phyloP scores from a whole-genome alignment of 139 green algal genomes.

The Picochlorum sp. region DNA sequence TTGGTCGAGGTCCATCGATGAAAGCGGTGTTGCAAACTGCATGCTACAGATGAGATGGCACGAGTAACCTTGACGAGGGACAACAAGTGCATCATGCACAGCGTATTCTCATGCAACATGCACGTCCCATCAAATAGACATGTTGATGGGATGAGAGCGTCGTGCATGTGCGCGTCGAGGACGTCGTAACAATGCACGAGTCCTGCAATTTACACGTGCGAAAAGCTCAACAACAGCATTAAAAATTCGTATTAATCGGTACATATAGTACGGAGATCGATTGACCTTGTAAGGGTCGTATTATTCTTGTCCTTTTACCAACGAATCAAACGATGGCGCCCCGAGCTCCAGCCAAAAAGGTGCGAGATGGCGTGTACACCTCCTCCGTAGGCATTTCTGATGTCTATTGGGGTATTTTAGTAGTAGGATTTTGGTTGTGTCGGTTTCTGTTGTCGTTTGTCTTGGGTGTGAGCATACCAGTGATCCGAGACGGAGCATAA shows the following conservation, averaged over 20 bases:
- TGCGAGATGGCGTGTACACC: not conserved
- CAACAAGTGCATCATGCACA: too few relatives aligned
- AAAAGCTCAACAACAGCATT: not conserved
- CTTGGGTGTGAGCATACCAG: too few relatives aligned
- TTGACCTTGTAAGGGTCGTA: too few relatives aligned
- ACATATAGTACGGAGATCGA: too few relatives aligned
- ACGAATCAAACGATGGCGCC: not conserved
- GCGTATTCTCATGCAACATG: too few relatives aligned
- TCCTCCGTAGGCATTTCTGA: too few relatives aligned
- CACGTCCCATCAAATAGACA: not conserved
- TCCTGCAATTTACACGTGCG: not conserved
- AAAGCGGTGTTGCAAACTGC: slow-evolving; percentile 8
- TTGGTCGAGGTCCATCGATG: slow-evolving; percentile 13
- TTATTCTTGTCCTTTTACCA: not conserved
- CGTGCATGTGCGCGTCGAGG: not conserved
- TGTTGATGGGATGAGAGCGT: slow-evolving; percentile 1
- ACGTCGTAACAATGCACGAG: not conserved
- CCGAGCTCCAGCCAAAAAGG: slow-evolving; percentile 8
- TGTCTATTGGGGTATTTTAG: too few relatives aligned
- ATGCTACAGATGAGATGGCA: slow-evolving; percentile 29
- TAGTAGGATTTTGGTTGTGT: too few relatives aligned
- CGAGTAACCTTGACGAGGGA: slow-evolving; percentile 1
- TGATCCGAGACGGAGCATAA: too few relatives aligned
- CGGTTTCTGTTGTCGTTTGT: too few relatives aligned
- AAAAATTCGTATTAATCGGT: not conserved